A percentile compares a stretch with the other conserved stretches of the same genome.
Conservation (phyloP, 352 stramenopile genomes). For the Phytophthora europaea region DNA sequence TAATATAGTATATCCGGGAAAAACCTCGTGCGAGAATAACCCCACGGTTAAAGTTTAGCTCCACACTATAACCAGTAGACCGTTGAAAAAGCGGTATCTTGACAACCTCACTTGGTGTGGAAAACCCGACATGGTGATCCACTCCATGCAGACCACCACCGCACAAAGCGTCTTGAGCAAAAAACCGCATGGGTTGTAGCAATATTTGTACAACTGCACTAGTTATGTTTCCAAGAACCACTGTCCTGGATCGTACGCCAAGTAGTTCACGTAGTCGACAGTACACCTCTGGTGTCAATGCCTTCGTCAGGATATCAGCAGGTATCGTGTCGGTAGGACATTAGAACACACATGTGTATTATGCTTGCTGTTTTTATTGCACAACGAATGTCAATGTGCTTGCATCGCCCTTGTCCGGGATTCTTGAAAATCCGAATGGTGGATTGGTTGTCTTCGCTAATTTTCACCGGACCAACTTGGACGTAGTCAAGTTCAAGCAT, state of each 20-base stretch:
- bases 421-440: background rate
- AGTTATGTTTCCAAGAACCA: background rate
- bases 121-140: background rate
- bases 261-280: background rate
- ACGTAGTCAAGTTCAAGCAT: background rate
- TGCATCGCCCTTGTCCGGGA: background rate
- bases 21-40: too few species aligned
- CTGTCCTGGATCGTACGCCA: background rate
- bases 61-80: background rate
- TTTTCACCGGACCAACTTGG: background rate
- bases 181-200: background rate
- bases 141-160: background rate
- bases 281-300: background rate
- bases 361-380: background rate
- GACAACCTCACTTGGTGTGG: background rate
- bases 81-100: background rate
- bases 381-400: background rate
- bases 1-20: too few species aligned
- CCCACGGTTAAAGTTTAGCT: too few species aligned
- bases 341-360: background rate
- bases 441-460: background rate
- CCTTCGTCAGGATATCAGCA: background rate
- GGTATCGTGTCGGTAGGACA: background rate
- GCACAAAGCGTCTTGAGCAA: background rate
- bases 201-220: background rate